Evolutionary conservation across 345 rosid genomes (phyloP), one percentile per base, ranked within the genome.

Genomic region (Cardamine occulta): DNA sequence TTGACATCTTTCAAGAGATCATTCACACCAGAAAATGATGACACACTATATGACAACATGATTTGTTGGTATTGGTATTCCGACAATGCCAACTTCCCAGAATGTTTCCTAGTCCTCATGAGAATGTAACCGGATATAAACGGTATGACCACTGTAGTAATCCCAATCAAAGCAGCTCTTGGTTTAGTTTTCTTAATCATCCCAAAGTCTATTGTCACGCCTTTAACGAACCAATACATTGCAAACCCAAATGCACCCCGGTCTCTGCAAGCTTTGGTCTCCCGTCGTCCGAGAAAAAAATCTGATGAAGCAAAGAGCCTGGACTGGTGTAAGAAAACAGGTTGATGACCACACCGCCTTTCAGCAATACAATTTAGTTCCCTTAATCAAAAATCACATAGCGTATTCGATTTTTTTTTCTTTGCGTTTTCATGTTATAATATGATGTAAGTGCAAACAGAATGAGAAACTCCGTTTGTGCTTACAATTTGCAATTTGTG

Each of bases 161-260:
- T 2, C 13, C 74, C 82, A 4, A 73, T 59, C 15, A 61, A 54
- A 4, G 10, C 12, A 26, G 79, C 59, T 17, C 66, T 77, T 28
- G 15, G 69, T 2, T 66, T 58, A 0, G 79, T 18, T 47, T n/a
- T 17, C 64, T 10, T 15, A 9, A 74, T 32, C 8, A 69, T 28
- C 4, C 47, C 58, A 24, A 77, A 48, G 37, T 82, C 83, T 75
- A 76, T 79, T 68, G 79, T 79, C 65, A 81, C 81, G 17, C 74
- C 86, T 62, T 53, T 53, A 29, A 85, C 64, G 66, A 85, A 85
- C 29, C 79, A 37, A 59, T 72, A 80, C 28, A 82, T 15, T 24
- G 45, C 53, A 29, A 40, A 82, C 4, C 81, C 88, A 19, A 86
- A 62, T 7, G 72, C 3, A 31, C 70, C 82, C 71, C 3, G 2